These are phyloP conservation scores for Amanita jacksonii DNA, from an alignment of 768 basidiomycete genomes.

Conservation along the genomic window DNA sequence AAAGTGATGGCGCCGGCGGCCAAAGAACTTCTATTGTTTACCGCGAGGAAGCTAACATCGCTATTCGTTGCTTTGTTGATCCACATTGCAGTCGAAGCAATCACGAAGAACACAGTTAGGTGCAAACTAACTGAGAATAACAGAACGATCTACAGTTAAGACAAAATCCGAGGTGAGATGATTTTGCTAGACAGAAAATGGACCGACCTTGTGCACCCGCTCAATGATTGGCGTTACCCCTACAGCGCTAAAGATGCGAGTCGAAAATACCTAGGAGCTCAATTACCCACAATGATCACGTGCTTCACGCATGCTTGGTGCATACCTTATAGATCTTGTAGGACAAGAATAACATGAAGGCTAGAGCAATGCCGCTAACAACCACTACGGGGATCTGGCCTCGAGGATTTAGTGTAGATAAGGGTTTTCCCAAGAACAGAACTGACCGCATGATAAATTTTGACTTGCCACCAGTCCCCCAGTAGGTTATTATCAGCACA, in stretches of 20 bases:
- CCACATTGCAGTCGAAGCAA: conserved; percentile 40
- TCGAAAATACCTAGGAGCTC: conserved; percentile 37
- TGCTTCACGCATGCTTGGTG: background rate
- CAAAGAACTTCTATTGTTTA: conserved; percentile 27
- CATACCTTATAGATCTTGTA: conserved; percentile 33
- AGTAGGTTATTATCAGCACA: conserved; percentile 34
- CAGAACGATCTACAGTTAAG: conserved; percentile 40
- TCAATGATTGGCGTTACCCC: conserved; percentile 36
- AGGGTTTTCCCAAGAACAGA: background rate
- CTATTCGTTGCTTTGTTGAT: conserved; percentile 34
- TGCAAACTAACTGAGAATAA: conserved; percentile 39
- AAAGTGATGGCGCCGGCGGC: conserved; percentile 30
- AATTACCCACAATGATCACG: background rate
- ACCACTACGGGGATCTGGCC: conserved; percentile 31
- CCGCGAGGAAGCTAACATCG: conserved; percentile 23
- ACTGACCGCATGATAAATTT: conserved; percentile 28
- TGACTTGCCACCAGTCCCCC: conserved; percentile 32
- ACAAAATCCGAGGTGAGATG: too few species aligned
- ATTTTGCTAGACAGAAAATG: too few species aligned
- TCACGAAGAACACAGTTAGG: conserved; percentile 37
- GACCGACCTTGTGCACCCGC: conserved; percentile 33
- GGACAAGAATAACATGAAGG: conserved; percentile 29
- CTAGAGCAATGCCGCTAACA: conserved; percentile 26
- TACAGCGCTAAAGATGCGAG: conserved; percentile 37
- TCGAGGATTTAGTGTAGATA: conserved; percentile 2